Base-by-base conservation (phyloP, 768 basidiomycete species). In the Sarcodon aspratus region DNA sequence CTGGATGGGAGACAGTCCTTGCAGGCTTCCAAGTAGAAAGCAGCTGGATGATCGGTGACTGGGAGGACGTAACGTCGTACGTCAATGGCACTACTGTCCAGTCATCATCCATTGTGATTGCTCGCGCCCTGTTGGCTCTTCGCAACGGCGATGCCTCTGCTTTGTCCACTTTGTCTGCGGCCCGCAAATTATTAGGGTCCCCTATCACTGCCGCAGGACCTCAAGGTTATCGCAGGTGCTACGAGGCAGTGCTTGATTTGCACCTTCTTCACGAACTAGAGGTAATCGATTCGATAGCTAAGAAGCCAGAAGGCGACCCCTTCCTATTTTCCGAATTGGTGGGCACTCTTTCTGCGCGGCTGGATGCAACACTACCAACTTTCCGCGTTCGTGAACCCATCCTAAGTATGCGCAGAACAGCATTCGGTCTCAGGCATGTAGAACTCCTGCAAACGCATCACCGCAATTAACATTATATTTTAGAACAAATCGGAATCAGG, bases 1-100 rank as follows among this genome's bases (percentile, higher is more conserved):
- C 91, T 0, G 77, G 80, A 46, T 98, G 96, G 95, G 76, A 85
- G 50, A 60, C 71, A 6, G 71, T 74, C 3, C 69, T 99, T 9
- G 78, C 83, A 6, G 81, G 83, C 0, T 97, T 91, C 59, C 87
- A 91, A 56, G 80, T 87, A 9, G 94, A 99, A 68, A 88, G 92
- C 52, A 88, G 91, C 1, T 95, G 93, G 85, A 94, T 94, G 78
- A 84, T 92, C 33, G 87, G 91, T 6, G 91, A 93, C 54, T 98
- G 94, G 93, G 72, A 76, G 2, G 85, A 86, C 46, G 85, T 99
- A 12, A 72, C 79, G 46, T 65, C 66, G 13, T 70, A 89, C 38
- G 74, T 82, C 17, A 67, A 71, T 36, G 68, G 65, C 31, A 68
- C 72, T 13, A 65, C 72, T n/a, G 62, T 67, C 10, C 70, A 75